Evolutionary conservation across 495 filamentous ascomycete species (phyloP), one percentile per base, ranked within the genome.

Genomic region (Cenococcum geophilum): DNA sequence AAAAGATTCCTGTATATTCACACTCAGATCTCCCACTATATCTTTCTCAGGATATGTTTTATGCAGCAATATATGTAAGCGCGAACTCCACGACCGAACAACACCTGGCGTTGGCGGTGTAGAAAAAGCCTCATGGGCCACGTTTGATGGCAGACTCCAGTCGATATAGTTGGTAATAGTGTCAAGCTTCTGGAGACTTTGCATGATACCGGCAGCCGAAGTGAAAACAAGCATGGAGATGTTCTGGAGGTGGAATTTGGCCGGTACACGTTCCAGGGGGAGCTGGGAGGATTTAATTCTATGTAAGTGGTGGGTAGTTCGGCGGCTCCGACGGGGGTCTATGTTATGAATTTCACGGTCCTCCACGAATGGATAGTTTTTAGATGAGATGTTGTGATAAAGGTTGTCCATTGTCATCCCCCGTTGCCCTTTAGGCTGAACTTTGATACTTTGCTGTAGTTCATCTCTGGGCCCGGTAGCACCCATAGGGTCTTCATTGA

Each of bases 231-330:
- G 1, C 3, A 50, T 1, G 27, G 32, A 51, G 49, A 48, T n/a
- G 54, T 68, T 54, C 8, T 73, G 69, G 55, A 58, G 63, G 5
- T 43, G 57, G 45, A 58, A 65, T 5, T 40, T 55, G 9, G 32
- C 37, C n/a, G 70, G 70, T 16, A 65, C 59, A 12, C 65, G 65
- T 49, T 72, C 64, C 1, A 74, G 66, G 5, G 70, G 68, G 4
- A 71, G 59, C 6, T 54, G 56, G 3, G 68, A 58, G 4, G 66
- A 65, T 42, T 66, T 70, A 16, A 50, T 56, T 4, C 61, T 36
- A 1, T 34, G 59, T 14, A 58, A 27, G 16, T 62, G 60, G 36
- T 40, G 22, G 32, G 55, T 37, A 6, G 18, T 59, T 25, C 22
- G 8, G 43, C 48, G 32, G 36, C 20, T 9, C 9, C 48, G 36